Percentiles rank a stretch among this genome's conserved stretches.
Conservation (phyloP, 192 early-diverging fungal genomes). For the Coemansia sp. region DNA sequence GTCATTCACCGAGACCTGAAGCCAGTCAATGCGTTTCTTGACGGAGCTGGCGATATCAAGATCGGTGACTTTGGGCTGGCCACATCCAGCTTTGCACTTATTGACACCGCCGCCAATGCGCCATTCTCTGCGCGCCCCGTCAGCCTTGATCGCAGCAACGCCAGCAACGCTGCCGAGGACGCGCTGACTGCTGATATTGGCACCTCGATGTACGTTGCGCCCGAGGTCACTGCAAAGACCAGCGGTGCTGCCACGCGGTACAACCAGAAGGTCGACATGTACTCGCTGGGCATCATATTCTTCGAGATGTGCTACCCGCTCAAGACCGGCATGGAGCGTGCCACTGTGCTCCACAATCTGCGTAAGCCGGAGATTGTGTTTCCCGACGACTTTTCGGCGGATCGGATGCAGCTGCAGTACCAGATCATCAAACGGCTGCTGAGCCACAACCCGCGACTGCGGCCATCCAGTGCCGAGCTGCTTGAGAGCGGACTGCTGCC, state of each 20-base stretch:
- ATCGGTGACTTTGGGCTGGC: constrained; percentile 97
- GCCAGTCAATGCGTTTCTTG: constrained; percentile 70
- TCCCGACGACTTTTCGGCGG: constrained; percentile 61
- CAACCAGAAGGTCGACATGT: constrained; percentile 84
- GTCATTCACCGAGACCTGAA: constrained; percentile 80
- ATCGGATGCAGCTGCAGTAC: constrained; percentile 66
- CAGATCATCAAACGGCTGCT: constrained; percentile 73
- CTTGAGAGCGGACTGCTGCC: constrained; percentile 81
- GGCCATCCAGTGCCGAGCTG: constrained; percentile 81
- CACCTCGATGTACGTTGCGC: constrained; percentile 87
- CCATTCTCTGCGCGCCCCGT: constrained; percentile 10
- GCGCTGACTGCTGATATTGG: constrained; percentile 82
- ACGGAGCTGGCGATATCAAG: constrained; percentile 59
- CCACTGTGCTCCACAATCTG: constrained; percentile 63
- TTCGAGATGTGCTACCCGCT: constrained; percentile 91
- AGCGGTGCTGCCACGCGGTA: constrained; percentile 47
- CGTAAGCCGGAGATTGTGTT: constrained; percentile 54
- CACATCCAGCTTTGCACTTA: constrained; percentile 56
- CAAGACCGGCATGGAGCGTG: constrained; percentile 86
- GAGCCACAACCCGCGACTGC: constrained; percentile 72
- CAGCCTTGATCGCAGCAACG: constrained; percentile 29
- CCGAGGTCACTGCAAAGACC: constrained; percentile 53
- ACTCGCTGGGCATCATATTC: constrained; percentile 90
- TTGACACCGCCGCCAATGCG: constrained; percentile 15
- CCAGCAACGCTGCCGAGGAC: constrained; percentile 40